phyloP scores from a whole-genome alignment of 352 stramenopile species.

The Phytophthora aleatoria region DNA sequence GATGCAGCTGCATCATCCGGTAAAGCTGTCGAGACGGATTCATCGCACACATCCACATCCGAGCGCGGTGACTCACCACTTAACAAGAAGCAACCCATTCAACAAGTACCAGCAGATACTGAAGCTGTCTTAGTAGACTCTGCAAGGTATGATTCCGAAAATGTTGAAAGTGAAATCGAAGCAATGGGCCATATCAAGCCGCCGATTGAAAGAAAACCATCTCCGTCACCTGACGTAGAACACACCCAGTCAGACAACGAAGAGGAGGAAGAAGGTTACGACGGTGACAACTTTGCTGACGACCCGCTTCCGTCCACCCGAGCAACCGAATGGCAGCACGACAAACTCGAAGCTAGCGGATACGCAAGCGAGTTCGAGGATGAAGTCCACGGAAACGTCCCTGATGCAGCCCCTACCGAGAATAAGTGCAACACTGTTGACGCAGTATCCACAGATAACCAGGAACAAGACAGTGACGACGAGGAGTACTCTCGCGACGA shows the following conservation, averaged over 20 bases:
- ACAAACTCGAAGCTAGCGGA: slow-evolving; percentile 22
- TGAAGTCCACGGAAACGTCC: slow-evolving; percentile 15
- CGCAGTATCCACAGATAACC: slow-evolving; percentile 2
- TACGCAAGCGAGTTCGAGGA: slow-evolving; percentile 54
- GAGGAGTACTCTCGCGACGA: slow-evolving; percentile 51
- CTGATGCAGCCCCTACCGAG: neutral
- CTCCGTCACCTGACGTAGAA: neutral
- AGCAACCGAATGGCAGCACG: neutral
- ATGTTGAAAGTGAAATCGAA: neutral
- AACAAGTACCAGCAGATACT: neutral
- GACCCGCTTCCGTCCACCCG: slow-evolving; percentile 26
- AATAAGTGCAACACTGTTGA: slow-evolving; percentile 1
- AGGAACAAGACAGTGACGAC: slow-evolving; percentile 21
- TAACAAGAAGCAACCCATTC: too few relatives aligned
- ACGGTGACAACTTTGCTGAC: slow-evolving; percentile 48
- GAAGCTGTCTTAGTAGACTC: neutral
- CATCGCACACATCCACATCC: too few relatives aligned
- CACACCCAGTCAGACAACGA: slow-evolving; percentile 1
- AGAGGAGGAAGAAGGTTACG: slow-evolving; percentile 21
- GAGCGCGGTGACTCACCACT: too few relatives aligned
- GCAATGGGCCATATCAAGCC: neutral
- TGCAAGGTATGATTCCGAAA: neutral
- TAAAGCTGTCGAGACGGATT: neutral
- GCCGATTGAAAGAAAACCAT: neutral
- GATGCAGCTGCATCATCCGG: neutral